phyloP scores from a whole-genome alignment of 148 eudicot genomes.

The Drosera capensis region DNA sequence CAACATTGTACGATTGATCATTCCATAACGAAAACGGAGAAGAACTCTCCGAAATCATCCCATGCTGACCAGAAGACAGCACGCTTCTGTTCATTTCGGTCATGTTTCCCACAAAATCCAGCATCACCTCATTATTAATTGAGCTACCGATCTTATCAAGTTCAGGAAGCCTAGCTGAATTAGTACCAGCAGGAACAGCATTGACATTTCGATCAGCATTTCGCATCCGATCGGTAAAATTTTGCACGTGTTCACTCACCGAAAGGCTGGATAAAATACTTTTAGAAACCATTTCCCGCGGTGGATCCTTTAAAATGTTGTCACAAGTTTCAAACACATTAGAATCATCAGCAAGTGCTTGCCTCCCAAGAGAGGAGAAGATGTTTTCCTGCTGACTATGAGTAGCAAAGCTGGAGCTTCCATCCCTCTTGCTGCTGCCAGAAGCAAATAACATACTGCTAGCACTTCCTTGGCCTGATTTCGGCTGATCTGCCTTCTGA shows the following conservation, averaged over 20 bases:
- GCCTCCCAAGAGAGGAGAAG: slow-evolving; percentile 19
- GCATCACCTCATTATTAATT: slow-evolving; percentile 21
- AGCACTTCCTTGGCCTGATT: slow-evolving; percentile 17
- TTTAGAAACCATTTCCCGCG: slow-evolving; percentile 23
- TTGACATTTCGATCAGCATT: slow-evolving; percentile 15
- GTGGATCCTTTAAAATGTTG: slow-evolving; percentile 20
- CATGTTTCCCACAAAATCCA: slow-evolving; percentile 34
- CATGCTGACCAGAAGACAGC: too few relatives aligned
- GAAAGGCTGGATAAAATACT: slow-evolving; percentile 22
- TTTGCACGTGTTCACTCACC: slow-evolving; percentile 19
- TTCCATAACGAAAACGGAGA: slow-evolving; percentile 33
- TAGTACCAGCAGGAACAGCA: slow-evolving; percentile 19
- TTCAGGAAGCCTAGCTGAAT: slow-evolving; percentile 25
- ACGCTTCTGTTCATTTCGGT: too few relatives aligned
- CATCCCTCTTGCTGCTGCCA: slow-evolving; percentile 12
- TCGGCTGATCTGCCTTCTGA: slow-evolving; percentile 21
- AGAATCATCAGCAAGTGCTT: slow-evolving; percentile 20
- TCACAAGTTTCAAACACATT: slow-evolving; percentile 17
- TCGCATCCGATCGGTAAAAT: slow-evolving; percentile 10
- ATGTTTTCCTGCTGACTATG: slow-evolving; percentile 15
- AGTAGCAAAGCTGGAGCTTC: slow-evolving; percentile 14
- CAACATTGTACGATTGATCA: slow-evolving; percentile 35
- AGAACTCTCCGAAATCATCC: slow-evolving; percentile 15
- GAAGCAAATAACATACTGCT: slow-evolving; percentile 17
- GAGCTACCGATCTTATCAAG: slow-evolving; percentile 22